These are phyloP conservation scores for Prunella vulgaris DNA, from an alignment of 257 asterid species.

Conservation along the genomic window DNA sequence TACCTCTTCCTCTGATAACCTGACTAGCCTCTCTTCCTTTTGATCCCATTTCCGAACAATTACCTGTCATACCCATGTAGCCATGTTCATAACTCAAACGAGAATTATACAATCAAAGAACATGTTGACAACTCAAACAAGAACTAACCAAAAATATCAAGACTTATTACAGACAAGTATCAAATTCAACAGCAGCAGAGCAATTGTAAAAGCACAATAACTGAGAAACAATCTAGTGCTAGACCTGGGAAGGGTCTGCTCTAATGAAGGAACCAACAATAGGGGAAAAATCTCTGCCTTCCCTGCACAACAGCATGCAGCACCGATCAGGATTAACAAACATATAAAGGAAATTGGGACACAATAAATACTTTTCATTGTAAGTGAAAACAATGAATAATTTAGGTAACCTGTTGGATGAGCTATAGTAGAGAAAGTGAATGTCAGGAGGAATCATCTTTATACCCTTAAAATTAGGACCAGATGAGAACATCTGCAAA, in stretches of 20 bases:
- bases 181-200: not conserved
- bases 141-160: not conserved
- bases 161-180: not conserved
- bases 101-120: not conserved
- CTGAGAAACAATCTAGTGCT: slow-evolving; percentile 1
- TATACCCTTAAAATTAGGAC: slow-evolving; percentile 86
- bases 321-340: slow-evolving; percentile 3
- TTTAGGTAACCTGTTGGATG: slow-evolving; percentile 54
- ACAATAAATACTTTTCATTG: not conserved
- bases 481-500: slow-evolving; percentile 66
- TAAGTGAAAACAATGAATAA: not conserved
- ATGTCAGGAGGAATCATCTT: slow-evolving; percentile 95
- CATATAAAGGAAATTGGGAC: not conserved
- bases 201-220: not conserved
- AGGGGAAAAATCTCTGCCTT: slow-evolving; percentile 74
- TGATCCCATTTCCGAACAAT: slow-evolving; percentile 77
- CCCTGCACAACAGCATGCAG: slow-evolving; percentile 40
- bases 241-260: slow-evolving; percentile 64
- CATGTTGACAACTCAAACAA: not conserved
- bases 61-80: slow-evolving; percentile 49
- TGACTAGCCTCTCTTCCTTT: slow-evolving; percentile 61
- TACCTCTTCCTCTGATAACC: slow-evolving; percentile 78
- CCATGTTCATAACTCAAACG: too few relatives aligned
- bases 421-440: slow-evolving; percentile 73
- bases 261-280: slow-evolving; percentile 69